Evolutionary conservation across 208 protist genomes (phyloP).

Genomic region (Leishmania arabica): DNA sequence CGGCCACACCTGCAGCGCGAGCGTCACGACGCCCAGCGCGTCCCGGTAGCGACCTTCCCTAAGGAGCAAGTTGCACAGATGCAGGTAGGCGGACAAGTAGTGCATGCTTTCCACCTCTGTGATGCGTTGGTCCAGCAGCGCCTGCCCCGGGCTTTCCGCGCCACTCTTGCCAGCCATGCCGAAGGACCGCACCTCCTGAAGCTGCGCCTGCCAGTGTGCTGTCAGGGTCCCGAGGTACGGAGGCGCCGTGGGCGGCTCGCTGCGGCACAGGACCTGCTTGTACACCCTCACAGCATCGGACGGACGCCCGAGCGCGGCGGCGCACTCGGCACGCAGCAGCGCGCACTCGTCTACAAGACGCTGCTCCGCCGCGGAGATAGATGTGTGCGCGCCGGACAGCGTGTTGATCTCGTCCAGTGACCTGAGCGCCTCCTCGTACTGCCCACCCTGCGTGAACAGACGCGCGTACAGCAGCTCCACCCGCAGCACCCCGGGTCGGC

Average conservation of each 20-base stretch:
- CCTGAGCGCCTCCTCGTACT: conserved; percentile 66
- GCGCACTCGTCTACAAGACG: conserved; percentile 30
- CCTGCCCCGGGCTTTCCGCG: neutral
- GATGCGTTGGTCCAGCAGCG: conserved; percentile 4
- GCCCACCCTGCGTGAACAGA: conserved; percentile 72
- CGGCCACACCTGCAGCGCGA: conserved; percentile 77
- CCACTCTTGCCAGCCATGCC: neutral
- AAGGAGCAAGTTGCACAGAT: conserved; percentile 84
- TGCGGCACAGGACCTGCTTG: conserved; percentile 55
- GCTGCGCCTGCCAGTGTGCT: conserved; percentile 22
- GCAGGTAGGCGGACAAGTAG: conserved; percentile 50
- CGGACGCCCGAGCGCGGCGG: conserved; percentile 49
- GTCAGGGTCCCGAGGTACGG: conserved; percentile 24
- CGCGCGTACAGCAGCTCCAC: conserved; percentile 78
- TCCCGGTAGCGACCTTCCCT: conserved; percentile 65
- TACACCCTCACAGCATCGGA: conserved; percentile 57
- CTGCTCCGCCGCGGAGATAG: conserved; percentile 1
- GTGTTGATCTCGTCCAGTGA: conserved; percentile 36
- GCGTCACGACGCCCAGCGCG: conserved; percentile 73
- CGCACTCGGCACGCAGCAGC: conserved; percentile 71
- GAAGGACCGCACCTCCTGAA: neutral
- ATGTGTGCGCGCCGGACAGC: neutral
- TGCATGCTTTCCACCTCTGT: conserved; percentile 20
- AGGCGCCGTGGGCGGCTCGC: conserved; percentile 10
- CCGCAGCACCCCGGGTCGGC: conserved; percentile 29